Conservation (phyloP, 352 stramenopile genomes). For the Globisporangium emineosum region DNA sequence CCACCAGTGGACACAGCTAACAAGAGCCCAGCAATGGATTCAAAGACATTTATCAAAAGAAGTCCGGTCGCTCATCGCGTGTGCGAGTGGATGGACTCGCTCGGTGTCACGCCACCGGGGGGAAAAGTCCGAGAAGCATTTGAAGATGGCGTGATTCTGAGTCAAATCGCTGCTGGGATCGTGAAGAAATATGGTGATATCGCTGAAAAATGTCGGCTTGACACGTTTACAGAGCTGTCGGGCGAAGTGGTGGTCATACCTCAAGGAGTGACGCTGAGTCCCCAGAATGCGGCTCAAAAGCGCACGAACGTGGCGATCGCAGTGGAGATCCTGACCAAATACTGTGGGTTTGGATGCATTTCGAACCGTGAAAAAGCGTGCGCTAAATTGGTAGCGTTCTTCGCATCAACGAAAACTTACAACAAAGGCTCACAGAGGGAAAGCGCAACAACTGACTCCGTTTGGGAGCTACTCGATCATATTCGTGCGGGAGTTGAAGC, state of each 20-base stretch:
- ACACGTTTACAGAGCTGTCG: not conserved
- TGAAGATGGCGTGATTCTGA: constrained; percentile 37
- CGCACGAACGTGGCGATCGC: constrained; percentile 13
- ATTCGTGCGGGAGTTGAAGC: constrained; percentile 9
- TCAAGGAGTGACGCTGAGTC: not conserved
- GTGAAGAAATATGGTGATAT: constrained; percentile 11
- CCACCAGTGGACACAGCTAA: not conserved
- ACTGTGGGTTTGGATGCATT: not conserved
- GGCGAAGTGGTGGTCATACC: not conserved
- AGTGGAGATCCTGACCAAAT: constrained; percentile 5
- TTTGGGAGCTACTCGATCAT: constrained; percentile 13
- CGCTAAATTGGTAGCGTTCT: constrained; percentile 2
- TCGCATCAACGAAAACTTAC: not conserved
- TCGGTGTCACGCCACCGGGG: constrained; percentile 14
- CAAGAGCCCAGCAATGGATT: not conserved
- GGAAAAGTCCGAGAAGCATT: not conserved
- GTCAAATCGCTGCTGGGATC: constrained; percentile 27
- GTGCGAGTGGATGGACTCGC: constrained; percentile 11
- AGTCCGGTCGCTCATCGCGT: not conserved
- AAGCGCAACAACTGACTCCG: not conserved
- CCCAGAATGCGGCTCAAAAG: constrained; percentile 9
- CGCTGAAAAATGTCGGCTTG: not conserved
- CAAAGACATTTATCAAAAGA: not conserved
- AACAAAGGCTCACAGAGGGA: not conserved
- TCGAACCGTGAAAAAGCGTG: not conserved